These are phyloP conservation scores for Tolypocladium tropicale DNA, from an alignment of 2,329 filamentous ascomycete species.

Conservation along the genomic window DNA sequence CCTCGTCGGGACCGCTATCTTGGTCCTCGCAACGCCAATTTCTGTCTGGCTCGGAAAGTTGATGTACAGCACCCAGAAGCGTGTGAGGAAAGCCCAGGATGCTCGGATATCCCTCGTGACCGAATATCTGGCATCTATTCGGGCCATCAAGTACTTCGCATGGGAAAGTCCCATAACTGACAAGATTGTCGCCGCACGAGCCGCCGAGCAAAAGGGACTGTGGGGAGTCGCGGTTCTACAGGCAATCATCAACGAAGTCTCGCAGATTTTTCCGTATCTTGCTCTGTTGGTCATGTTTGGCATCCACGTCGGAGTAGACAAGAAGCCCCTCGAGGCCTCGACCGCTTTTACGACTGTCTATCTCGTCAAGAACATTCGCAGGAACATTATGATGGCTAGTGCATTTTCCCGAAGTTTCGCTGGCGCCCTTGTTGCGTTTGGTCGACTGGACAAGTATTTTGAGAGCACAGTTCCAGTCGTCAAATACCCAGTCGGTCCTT, in stretches of 20 bases:
- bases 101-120: slow-evolving; percentile 45
- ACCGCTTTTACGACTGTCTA: slow-evolving; percentile 47
- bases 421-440: slow-evolving; percentile 30
- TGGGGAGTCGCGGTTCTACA: slow-evolving; percentile 42
- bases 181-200: slow-evolving; percentile 38
- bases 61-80: slow-evolving; percentile 39
- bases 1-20: slow-evolving; percentile 37
- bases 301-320: slow-evolving; percentile 36
- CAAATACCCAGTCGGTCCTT: slow-evolving; percentile 37
- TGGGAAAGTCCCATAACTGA: slow-evolving; percentile 45
- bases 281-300: slow-evolving; percentile 44
- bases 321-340: slow-evolving; percentile 40
- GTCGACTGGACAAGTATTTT: slow-evolving; percentile 44
- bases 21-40: slow-evolving; percentile 37
- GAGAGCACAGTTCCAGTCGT: slow-evolving; percentile 36
- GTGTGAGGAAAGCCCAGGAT: slow-evolving; percentile 46
- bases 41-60: slow-evolving; percentile 36
- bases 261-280: slow-evolving; percentile 40
- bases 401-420: slow-evolving; percentile 26
- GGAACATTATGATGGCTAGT: slow-evolving; percentile 40
- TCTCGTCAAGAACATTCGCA: slow-evolving; percentile 41
- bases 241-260: slow-evolving; percentile 35
- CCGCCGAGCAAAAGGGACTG: slow-evolving; percentile 40
- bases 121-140: slow-evolving; percentile 47
- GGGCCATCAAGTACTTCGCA: slow-evolving; percentile 50